Base-by-base conservation (phyloP, 2,329 filamentous ascomycete genomes). In the Hortaea sp. region DNA sequence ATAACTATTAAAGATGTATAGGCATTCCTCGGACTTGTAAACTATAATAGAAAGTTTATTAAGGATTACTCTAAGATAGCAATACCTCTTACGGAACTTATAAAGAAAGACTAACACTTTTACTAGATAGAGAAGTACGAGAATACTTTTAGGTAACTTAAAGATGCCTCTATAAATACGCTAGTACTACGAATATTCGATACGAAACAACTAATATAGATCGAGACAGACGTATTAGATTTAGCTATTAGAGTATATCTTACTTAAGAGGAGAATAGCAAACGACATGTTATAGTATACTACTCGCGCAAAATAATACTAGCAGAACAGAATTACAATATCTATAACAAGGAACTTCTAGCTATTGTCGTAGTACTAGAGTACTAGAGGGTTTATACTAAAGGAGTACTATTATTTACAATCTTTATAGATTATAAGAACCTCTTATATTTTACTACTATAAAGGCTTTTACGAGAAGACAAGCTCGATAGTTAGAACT, bases 391-490 rank as follows among this genome's bases (percentile, higher is more conserved):
- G 20, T 20, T 20, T 20, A 20, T 4, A 4, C 20, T 20, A 20
- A 20, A 20, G 20, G 20, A 20, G 20, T 4, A 4, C 20, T 20
- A 20, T 20, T 2, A 27, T 9, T 46, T 12, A 29, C 7, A 29
- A 51, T 66, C 1, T 46, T 58, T 28, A 59, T 52, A 2, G 50
- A 67, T 49, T 51, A 67, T 50, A 52, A 57, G 28, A 58, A 54
- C 38, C 51, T 66, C 1, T 4, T 29, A 11, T 56, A 54, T 45
- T 65, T 65, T 43, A 60, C 52, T 38, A 54, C 49, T 4, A 61
- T 45, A 5, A 63, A 63, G 49, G 29, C 50, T 27, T 53, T 65
- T 4, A 63, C 49, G 38, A 20, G 50, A 5, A 43, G 29, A 39
- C 13, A 47, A 13, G 41, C 28, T 13, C 9, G 29, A 6, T 40